These are phyloP conservation scores for Venturiaceae sp. DNA, from an alignment of 2,329 filamentous ascomycete species.

Conservation along the genomic window DNA sequence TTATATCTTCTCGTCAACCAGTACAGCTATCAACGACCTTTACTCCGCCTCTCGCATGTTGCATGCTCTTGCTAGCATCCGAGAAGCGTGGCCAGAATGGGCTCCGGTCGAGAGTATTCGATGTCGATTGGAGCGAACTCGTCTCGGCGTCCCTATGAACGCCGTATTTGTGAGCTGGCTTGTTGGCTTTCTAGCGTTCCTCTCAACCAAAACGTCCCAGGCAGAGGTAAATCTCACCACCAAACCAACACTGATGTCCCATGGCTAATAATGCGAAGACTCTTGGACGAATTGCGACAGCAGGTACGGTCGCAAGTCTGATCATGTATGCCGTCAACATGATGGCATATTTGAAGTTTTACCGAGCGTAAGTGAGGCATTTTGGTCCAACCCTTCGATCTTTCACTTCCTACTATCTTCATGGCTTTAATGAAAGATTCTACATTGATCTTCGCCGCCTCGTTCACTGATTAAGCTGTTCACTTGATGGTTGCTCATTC, in stretches of 20 bases:
- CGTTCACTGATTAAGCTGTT: no score
- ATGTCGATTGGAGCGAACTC: conserved; percentile 24
- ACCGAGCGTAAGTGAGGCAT: no score
- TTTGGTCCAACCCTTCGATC: no score
- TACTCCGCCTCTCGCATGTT: conserved; percentile 33
- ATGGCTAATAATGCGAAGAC: no score
- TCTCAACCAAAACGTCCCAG: conserved; percentile 21
- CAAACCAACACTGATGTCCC: no score
- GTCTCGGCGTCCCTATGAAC: conserved; percentile 27
- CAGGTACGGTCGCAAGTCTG: conserved; percentile 26
- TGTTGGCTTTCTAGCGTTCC: conserved; percentile 27
- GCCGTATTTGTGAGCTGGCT: conserved; percentile 27
- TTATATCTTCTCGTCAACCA: conserved; percentile 34
- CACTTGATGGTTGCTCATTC: no score
- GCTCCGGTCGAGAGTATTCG: conserved; percentile 21
- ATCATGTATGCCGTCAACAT: conserved; percentile 26
- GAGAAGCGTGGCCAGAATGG: conserved; percentile 29
- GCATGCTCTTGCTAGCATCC: conserved; percentile 32
- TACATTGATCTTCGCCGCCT: no score
- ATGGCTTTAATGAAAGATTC: no score
- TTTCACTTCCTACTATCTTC: no score
- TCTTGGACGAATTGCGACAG: conserved; percentile 25
- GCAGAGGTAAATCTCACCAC: no score
- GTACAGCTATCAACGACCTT: conserved; percentile 31
- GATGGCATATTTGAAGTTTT: conserved; percentile 23